Conservation (phyloP, 768 basidiomycete species). For the Xerocomellus dryophilus region DNA sequence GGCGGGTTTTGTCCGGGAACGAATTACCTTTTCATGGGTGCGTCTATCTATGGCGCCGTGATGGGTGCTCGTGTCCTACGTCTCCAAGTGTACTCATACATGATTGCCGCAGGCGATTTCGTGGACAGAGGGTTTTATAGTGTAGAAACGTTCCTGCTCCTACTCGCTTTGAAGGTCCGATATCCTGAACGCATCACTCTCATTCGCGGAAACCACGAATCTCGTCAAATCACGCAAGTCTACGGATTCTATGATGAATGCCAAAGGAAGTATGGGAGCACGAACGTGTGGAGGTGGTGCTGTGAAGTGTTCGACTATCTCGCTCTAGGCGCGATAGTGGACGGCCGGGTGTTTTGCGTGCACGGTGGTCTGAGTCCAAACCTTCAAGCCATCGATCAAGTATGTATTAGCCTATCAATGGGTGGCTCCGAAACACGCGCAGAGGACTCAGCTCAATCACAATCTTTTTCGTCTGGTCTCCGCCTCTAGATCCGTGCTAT, state of each 20-base stretch:
- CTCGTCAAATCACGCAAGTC: conserved; percentile 94
- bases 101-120: conserved; percentile 72
- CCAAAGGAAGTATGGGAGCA: conserved; percentile 89
- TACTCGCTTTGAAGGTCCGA: conserved; percentile 93
- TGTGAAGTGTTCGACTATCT: conserved; percentile 99
- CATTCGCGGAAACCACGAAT: conserved; percentile 97
- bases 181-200: conserved; percentile 97
- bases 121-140: conserved; percentile 97
- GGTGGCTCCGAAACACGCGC: conserved; percentile 20
- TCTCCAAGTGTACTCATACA: conserved; percentile 8
- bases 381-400: conserved; percentile 85
- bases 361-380: conserved; percentile 95
- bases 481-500: conserved; percentile 79
- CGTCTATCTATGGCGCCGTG: conserved; percentile 22
- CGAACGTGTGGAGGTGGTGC: conserved; percentile 97
- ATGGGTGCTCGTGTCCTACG: conserved; percentile 4
- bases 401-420: conserved; percentile 34
- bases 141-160: conserved; percentile 92
- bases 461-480: conserved; percentile 19
- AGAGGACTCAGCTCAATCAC: conserved; percentile 17
- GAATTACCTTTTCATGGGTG: conserved; percentile 96
- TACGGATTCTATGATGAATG: conserved; percentile 97
- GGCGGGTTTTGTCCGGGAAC: conserved; percentile 92
- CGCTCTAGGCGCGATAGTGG: conserved; percentile 92
- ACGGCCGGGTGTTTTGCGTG: conserved; percentile 95